These are phyloP conservation scores for Dionaea muscipula DNA, from an alignment of 179 eudicot genomes.

Conservation along the genomic window DNA sequence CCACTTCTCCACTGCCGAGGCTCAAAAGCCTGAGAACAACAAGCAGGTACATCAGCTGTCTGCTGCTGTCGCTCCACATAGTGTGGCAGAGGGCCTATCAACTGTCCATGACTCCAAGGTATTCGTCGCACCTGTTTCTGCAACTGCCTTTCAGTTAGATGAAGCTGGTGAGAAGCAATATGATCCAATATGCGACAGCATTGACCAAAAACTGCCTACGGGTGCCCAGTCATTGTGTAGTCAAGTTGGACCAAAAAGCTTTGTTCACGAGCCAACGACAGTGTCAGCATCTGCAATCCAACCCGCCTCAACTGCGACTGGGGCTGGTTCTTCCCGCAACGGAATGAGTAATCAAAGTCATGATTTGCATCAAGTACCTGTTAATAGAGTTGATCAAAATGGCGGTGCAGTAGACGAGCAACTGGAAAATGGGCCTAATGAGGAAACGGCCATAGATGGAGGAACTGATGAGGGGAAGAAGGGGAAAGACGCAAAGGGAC, in stretches of 20 bases:
- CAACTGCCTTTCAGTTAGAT: constrained; percentile 14
- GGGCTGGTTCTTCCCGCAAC: background rate
- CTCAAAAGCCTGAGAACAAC: constrained; percentile 39
- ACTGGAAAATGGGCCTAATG: constrained; percentile 20
- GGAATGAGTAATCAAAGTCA: constrained; percentile 10
- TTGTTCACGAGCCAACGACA: background rate
- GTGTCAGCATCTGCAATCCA: background rate
- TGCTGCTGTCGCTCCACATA: constrained; percentile 19
- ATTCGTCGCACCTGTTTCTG: constrained; percentile 16
- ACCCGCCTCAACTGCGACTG: constrained; percentile 5
- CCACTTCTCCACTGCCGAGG: constrained; percentile 31
- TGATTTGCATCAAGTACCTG: constrained; percentile 9
- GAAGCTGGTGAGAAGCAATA: constrained; percentile 21
- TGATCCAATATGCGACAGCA: constrained; percentile 24
- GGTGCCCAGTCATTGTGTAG: constrained; percentile 4
- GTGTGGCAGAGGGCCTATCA: constrained; percentile 8
- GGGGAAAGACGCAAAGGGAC: constrained; percentile 48
- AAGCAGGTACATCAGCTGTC: constrained; percentile 35
- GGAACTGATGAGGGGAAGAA: constrained; percentile 36
- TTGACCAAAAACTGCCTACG: constrained; percentile 15
- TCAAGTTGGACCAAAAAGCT: constrained; percentile 15
- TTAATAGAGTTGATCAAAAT: constrained; percentile 17
- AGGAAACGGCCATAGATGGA: constrained; percentile 24
- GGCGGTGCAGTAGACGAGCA: constrained; percentile 12
- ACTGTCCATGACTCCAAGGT: constrained; percentile 10